phyloP scores from a whole-genome alignment of 2,329 filamentous ascomycete genomes.

The Amesomyces nigricolor region DNA sequence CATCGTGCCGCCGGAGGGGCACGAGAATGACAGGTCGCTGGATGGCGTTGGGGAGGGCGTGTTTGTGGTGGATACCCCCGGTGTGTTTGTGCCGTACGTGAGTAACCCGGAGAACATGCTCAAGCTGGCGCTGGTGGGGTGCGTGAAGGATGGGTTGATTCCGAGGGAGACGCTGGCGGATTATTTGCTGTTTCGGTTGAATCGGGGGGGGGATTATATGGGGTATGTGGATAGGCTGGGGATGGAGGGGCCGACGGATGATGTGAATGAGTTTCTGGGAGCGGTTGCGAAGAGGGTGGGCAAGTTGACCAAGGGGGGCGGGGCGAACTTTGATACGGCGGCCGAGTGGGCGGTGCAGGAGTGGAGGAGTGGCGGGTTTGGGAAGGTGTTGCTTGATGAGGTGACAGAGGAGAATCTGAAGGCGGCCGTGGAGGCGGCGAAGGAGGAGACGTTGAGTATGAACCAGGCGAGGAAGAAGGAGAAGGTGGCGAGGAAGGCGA shows the following conservation, averaged over 20 bases:
- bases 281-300: constrained; percentile 69
- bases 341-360: constrained; percentile 75
- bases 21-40: constrained; percentile 18
- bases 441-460: constrained; percentile 52
- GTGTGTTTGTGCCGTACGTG: constrained; percentile 92
- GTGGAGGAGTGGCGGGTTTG: constrained; percentile 73
- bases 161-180: constrained; percentile 74
- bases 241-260: constrained; percentile 69
- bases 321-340: constrained; percentile 63
- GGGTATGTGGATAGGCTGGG: constrained; percentile 46
- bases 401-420: constrained; percentile 55
- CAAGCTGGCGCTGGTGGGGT: constrained; percentile 85
- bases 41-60: constrained; percentile 52
- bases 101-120: constrained; percentile 82
- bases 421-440: constrained; percentile 42
- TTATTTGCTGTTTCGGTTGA: constrained; percentile 83
- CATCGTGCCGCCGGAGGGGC: constrained; percentile 46
- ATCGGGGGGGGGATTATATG: constrained; percentile 40
- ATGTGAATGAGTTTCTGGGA: constrained; percentile 66
- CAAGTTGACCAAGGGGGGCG: constrained; percentile 66
- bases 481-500: constrained; percentile 50
- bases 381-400: constrained; percentile 73
- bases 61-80: constrained; percentile 86
- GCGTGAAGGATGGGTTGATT: constrained; percentile 85
- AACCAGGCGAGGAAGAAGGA: constrained; percentile 63